Evolutionary conservation across 805 yeast species (phyloP), one percentile per base, ranked within the genome.

Genomic region (Torulaspora gathmanii): DNA sequence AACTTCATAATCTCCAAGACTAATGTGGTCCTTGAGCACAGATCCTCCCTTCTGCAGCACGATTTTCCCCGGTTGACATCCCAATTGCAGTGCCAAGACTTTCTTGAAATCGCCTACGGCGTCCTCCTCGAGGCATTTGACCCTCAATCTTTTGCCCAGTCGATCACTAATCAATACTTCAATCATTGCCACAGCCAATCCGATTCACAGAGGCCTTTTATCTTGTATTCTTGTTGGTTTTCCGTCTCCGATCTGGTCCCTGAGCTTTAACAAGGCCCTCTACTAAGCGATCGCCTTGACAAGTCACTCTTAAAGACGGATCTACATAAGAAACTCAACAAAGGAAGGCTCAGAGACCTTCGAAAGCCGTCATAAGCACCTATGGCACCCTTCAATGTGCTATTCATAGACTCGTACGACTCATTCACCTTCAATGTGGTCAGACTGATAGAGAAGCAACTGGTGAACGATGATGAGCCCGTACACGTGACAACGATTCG

Each of bases 1-100:
- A 15, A 91, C 80, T 63, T 91, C 99, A 61, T 93, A 91, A 64
- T 91, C 99, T n/a, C 84, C 96, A 36, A 91, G 70, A 1, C 90
- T 75, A 44, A 91, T 91, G 61, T 90, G 97, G 58, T 91, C 93
- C 61, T 93, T 93, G 63, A 79, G 80, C 0, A 86, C 78, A 53
- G 79, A 83, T 57, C 88, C 82, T 1, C 97, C 96, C 60, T 87
- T 90, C 64, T 88, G 90, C 51, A 91, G 71, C 0, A 85, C 78
- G 45, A 83, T 64, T 52, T 66, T 71, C 52, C 79, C 80, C 15
- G 78, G 69, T 1, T 82, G 66, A 1, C 88, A 82, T 1, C 96
- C 96, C 15, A 86, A 77, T 64, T 91, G 98, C 8, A 88, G 69
- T 0, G 90, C 82, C 8, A 93, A 65, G 1, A 91, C 77, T 62